A percentile compares a stretch with the other conserved stretches of the same genome.
phyloP scores from a whole-genome alignment of 2,329 filamentous ascomycete genomes.

The Colletotrichum sp. region DNA sequence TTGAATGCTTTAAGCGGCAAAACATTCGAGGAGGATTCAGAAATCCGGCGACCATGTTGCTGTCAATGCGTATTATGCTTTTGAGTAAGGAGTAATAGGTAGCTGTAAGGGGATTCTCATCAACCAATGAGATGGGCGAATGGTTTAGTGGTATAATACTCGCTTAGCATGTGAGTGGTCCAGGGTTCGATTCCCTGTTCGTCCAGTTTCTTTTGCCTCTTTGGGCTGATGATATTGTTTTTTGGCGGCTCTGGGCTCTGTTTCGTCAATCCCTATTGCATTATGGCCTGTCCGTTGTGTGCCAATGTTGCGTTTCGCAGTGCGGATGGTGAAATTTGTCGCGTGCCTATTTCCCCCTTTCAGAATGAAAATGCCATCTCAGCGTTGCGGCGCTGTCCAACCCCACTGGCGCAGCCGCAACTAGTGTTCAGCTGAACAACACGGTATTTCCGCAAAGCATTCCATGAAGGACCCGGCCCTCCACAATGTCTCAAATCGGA shows the following conservation, averaged over 20 bases:
- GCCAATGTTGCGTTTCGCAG: not conserved
- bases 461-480: not conserved
- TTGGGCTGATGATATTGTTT: fast-evolving
- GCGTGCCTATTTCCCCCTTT: not conserved
- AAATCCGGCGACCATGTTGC: no score
- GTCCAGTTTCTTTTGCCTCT: not conserved
- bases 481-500: not conserved
- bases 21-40: not conserved
- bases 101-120: no score
- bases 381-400: not conserved
- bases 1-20: fast-evolving
- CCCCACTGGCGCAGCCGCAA: not conserved
- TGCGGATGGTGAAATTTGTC: not conserved
- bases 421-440: not conserved
- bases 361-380: not conserved
- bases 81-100: no score
- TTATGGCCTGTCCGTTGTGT: not conserved
- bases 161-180: not conserved
- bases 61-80: no score
- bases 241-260: not conserved
- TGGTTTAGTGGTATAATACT: constrained; percentile 7
- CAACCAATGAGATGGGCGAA: not conserved
- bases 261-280: not conserved
- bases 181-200: not conserved
- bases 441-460: not conserved